Percentiles rank a stretch among this genome's conserved stretches.
phyloP scores from a whole-genome alignment of 1,139 yeast genomes.

The Neolecta irregularis region DNA sequence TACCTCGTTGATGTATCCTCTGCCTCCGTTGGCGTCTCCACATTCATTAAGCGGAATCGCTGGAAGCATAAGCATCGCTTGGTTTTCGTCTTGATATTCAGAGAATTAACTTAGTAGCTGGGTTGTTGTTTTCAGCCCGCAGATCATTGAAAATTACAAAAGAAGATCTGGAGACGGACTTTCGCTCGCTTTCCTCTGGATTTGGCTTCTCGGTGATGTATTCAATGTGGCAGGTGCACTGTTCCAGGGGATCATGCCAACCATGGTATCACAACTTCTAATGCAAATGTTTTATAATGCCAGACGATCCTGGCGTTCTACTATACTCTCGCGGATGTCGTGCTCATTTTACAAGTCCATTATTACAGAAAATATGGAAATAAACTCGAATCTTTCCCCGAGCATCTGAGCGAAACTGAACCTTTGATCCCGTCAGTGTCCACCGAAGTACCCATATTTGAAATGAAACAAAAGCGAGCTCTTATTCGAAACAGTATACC shows the following conservation, averaged over 20 bases:
- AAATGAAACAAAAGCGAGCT: too few relatives aligned
- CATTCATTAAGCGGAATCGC: too few relatives aligned
- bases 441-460: too few relatives aligned
- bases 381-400: too few relatives aligned
- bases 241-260: conserved; percentile 58
- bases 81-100: too few relatives aligned
- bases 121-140: conserved; percentile 69
- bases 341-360: conserved; percentile 46
- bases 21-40: too few relatives aligned
- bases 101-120: too few relatives aligned
- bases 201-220: conserved; percentile 64
- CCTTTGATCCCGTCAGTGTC: too few relatives aligned
- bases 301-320: conserved; percentile 74
- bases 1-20: too few relatives aligned
- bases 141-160: conserved; percentile 68
- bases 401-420: too few relatives aligned
- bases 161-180: conserved; percentile 66
- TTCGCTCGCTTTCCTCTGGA: conserved; percentile 48
- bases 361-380: conserved; percentile 30
- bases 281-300: conserved; percentile 30
- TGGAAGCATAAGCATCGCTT: too few relatives aligned
- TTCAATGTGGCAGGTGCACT: conserved; percentile 52
- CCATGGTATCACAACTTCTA: conserved; percentile 32
- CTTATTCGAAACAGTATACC: too few relatives aligned
- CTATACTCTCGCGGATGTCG: conserved; percentile 71